phyloP scores from a whole-genome alignment of 2,329 filamentous ascomycete genomes.

The Penicillium nordicum region DNA sequence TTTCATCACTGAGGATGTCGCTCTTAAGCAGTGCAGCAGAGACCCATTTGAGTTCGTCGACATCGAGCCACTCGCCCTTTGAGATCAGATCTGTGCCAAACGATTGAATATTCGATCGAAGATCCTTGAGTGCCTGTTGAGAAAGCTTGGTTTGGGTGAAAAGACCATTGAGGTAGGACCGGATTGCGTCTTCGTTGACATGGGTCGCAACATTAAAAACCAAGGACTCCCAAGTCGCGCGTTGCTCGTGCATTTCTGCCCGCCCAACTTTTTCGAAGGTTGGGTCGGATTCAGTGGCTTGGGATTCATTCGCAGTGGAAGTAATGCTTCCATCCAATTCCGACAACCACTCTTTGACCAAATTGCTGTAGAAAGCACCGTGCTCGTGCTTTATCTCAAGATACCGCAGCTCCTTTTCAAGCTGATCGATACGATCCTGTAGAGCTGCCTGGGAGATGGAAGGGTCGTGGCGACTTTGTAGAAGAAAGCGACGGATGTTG shows the following conservation, averaged over 20 bases:
- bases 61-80: constrained; percentile 40
- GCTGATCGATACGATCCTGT: constrained; percentile 45
- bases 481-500: constrained; percentile 52
- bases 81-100: constrained; percentile 35
- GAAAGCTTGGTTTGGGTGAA: constrained; percentile 46
- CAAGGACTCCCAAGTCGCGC: constrained; percentile 53
- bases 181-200: constrained; percentile 47
- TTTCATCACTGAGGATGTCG: constrained; percentile 53
- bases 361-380: constrained; percentile 53
- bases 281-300: constrained; percentile 27
- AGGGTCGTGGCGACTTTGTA: constrained; percentile 53
- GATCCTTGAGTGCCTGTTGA: constrained; percentile 41
- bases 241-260: constrained; percentile 53
- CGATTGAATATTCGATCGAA: constrained; percentile 40
- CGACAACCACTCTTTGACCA: constrained; percentile 55
- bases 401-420: constrained; percentile 49
- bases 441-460: constrained; percentile 50
- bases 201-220: constrained; percentile 51
- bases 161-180: constrained; percentile 50
- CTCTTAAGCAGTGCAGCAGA: constrained; percentile 50
- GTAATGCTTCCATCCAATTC: constrained; percentile 27
- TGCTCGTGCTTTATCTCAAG: constrained; percentile 55
- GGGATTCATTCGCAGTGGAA: constrained; percentile 10
- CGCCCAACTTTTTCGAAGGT: constrained; percentile 51
- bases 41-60: constrained; percentile 41